Percentiles rank a stretch among this genome's conserved stretches.
Evolutionary conservation across 176 grass and related monocot species (phyloP).

Genomic region (Oryza coarctata): DNA sequence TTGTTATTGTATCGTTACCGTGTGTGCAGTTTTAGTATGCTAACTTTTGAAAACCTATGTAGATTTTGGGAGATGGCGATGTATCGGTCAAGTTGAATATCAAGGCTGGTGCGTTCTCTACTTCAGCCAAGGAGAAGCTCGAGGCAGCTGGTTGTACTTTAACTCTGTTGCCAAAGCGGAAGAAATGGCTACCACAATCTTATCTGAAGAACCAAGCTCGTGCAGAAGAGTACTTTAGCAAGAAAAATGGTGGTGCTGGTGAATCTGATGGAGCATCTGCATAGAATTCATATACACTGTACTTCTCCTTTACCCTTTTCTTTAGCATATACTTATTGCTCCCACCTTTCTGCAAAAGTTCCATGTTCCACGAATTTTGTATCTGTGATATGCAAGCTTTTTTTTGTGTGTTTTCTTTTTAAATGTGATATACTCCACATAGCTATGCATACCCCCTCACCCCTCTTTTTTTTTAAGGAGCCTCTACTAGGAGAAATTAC

Average conservation of each 20-base stretch:
- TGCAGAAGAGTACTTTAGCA: slow-evolving; percentile 83
- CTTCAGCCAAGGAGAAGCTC: slow-evolving; percentile 80
- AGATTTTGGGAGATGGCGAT: slow-evolving; percentile 94
- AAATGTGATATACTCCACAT: neutral
- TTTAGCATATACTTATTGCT: slow-evolving; percentile 31
- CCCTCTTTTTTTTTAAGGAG: neutral
- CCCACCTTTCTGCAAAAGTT: neutral
- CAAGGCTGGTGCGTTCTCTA: slow-evolving; percentile 83
- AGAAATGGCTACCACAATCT: slow-evolving; percentile 89
- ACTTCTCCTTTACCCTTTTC: slow-evolving; percentile 36
- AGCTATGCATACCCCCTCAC: neutral
- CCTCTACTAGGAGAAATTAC: neutral
- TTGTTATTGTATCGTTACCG: slow-evolving; percentile 1
- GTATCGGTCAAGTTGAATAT: slow-evolving; percentile 83
- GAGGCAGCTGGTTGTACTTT: slow-evolving; percentile 80
- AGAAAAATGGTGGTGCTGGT: slow-evolving; percentile 52
- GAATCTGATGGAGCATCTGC: slow-evolving; percentile 33
- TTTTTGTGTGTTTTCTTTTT: neutral
- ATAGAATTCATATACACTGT: slow-evolving; percentile 39
- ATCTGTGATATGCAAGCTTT: slow-evolving; percentile 25
- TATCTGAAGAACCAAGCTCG: slow-evolving; percentile 86
- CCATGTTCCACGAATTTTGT: slow-evolving; percentile 38
- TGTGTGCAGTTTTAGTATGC: slow-evolving; percentile 10
- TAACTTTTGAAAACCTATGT: slow-evolving; percentile 21
- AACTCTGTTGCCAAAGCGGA: slow-evolving; percentile 73